Conservation (phyloP, 768 basidiomycete genomes). For the Rhodotorula taiwanensis region DNA sequence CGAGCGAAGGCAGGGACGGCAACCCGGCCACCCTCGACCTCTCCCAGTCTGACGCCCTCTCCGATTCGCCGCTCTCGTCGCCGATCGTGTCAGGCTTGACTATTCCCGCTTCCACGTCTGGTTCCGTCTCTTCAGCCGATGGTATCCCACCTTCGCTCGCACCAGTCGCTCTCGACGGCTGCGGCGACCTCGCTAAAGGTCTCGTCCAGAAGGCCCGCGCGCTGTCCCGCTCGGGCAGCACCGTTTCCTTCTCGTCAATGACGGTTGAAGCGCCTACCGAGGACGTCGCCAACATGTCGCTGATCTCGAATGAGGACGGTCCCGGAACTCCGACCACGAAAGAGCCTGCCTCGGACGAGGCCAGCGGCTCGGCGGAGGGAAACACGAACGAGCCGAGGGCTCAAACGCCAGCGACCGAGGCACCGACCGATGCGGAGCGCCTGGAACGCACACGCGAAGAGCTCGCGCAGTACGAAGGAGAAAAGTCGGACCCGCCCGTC, state of each 20-base stretch:
- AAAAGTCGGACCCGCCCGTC: constrained; percentile 19
- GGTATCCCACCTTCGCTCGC: neutral
- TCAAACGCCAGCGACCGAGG: neutral
- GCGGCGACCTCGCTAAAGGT: no score
- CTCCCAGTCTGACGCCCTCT: neutral
- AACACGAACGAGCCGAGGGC: neutral
- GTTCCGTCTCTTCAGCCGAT: constrained; percentile 5
- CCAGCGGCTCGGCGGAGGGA: neutral
- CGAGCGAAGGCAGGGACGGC: constrained; percentile 13
- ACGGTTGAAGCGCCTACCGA: constrained; percentile 20
- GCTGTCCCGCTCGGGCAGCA: constrained; percentile 2
- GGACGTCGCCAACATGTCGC: constrained; percentile 15
- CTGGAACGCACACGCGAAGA: constrained; percentile 1
- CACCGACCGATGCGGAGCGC: constrained; percentile 3
- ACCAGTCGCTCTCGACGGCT: neutral
- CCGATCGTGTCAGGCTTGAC: neutral
- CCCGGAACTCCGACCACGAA: neutral
- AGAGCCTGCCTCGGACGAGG: neutral
- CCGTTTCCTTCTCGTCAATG: constrained; percentile 27
- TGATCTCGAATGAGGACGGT: neutral
- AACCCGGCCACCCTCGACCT: constrained; percentile 6
- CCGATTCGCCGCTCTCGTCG: constrained; percentile 2
- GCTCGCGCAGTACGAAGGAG: constrained; percentile 13
- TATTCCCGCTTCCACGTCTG: neutral
- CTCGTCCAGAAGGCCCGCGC: constrained; percentile 3